phyloP scores from a whole-genome alignment of 139 green algal genomes.

The Micractinium sp. region DNA sequence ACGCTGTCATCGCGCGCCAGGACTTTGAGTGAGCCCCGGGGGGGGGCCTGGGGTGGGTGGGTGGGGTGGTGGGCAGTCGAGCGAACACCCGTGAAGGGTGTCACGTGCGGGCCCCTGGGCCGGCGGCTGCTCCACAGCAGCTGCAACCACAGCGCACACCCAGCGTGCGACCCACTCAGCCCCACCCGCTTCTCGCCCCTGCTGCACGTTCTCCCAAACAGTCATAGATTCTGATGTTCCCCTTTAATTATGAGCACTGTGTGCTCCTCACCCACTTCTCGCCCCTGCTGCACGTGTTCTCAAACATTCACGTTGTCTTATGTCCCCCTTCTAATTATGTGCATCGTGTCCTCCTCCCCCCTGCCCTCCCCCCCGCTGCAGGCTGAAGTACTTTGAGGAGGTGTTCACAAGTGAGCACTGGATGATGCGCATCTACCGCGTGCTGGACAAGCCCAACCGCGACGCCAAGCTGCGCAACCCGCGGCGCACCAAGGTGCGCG shows the following conservation, averaged over 20 bases:
- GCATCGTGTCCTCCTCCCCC: too few species aligned
- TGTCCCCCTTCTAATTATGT: too few species aligned
- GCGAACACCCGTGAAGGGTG: too few species aligned
- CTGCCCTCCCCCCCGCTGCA: background rate
- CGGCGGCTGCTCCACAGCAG: background rate
- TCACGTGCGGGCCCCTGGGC: too few species aligned
- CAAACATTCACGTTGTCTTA: too few species aligned
- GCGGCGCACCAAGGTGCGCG: conserved; percentile 11
- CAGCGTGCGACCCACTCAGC: too few species aligned
- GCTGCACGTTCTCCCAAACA: too few species aligned
- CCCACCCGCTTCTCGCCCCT: too few species aligned
- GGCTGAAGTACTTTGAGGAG: conserved; percentile 86
- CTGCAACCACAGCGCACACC: background rate
- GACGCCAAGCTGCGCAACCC: conserved; percentile 53
- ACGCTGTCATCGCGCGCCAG: conserved; percentile 76
- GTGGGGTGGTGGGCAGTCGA: background rate
- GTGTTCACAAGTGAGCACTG: conserved; percentile 92
- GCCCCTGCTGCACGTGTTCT: too few species aligned
- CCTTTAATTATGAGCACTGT: too few species aligned
- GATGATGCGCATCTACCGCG: conserved; percentile 88
- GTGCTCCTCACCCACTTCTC: too few species aligned
- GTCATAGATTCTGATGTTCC: too few species aligned
- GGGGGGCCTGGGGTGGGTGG: background rate
- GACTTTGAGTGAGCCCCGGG: conserved; percentile 64
- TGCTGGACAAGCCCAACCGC: conserved; percentile 62